Conservation (phyloP, 164 flowering plant species). For the Tetracentron sinense region DNA sequence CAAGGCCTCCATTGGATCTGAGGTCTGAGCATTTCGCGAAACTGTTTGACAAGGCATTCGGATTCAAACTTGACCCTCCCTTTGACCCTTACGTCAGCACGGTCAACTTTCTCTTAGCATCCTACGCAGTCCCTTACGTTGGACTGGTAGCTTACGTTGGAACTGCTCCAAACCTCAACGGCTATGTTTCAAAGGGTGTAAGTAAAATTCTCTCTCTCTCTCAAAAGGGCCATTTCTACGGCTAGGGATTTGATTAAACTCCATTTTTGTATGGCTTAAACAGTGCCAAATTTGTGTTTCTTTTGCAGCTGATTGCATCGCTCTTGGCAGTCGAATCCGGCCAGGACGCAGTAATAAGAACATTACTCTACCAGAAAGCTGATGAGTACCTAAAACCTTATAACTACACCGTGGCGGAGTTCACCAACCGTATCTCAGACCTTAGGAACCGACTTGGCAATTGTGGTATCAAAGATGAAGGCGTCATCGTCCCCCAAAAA, state of each 20-base stretch:
- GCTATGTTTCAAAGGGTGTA: slow-evolving; percentile 31
- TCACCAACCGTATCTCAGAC: slow-evolving; percentile 15
- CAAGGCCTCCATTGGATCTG: slow-evolving; percentile 52
- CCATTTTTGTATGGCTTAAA: too few relatives aligned
- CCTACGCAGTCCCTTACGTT: slow-evolving; percentile 50
- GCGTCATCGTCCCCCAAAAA: slow-evolving; percentile 14
- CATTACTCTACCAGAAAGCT: slow-evolving; percentile 11
- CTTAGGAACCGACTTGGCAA: slow-evolving; percentile 12
- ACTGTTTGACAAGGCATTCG: slow-evolving; percentile 40
- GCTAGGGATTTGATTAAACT: too few relatives aligned
- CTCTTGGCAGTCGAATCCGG: slow-evolving; percentile 21
- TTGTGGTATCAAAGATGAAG: slow-evolving; percentile 24
- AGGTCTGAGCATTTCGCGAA: slow-evolving; percentile 36
- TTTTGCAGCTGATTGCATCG: slow-evolving; percentile 21
- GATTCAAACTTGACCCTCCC: slow-evolving; percentile 39
- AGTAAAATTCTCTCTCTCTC: too few relatives aligned
- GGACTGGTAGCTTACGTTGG: slow-evolving; percentile 68
- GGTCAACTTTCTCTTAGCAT: slow-evolving; percentile 46
- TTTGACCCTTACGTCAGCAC: slow-evolving; percentile 52
- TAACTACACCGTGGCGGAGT: slow-evolving; percentile 17
- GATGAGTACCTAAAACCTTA: slow-evolving; percentile 11
- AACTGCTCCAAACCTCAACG: slow-evolving; percentile 33
- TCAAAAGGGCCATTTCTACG: too few relatives aligned
- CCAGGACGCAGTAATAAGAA: slow-evolving; percentile 23
- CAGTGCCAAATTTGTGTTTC: background rate